Conservation (phyloP, 441 rosid genomes). For the Populus trichocarpa region DNA sequence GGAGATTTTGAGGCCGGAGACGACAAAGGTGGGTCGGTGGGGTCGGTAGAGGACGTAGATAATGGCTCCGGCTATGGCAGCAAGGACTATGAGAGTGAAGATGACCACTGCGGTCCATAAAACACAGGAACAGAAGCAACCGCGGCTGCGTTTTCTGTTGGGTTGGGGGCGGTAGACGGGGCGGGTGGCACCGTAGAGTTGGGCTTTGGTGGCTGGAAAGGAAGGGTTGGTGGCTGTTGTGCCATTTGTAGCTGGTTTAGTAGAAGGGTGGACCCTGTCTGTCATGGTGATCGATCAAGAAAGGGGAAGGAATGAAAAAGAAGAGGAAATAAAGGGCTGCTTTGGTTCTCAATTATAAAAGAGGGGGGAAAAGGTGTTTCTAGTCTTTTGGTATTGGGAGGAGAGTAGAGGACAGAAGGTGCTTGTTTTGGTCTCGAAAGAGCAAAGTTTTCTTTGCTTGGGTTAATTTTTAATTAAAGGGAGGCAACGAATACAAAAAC, state of each 20-base stretch:
- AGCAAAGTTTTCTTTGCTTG: neutral
- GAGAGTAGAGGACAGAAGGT: too few species aligned
- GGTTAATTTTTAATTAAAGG: neutral
- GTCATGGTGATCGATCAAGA: conserved; percentile 35
- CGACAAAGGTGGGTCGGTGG: conserved; percentile 66
- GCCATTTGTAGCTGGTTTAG: conserved; percentile 38
- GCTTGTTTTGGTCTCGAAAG: neutral
- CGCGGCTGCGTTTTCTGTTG: conserved; percentile 40
- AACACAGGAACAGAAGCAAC: conserved; percentile 62
- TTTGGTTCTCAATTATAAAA: neutral
- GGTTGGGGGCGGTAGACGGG: conserved; percentile 75
- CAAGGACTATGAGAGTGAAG: conserved; percentile 48
- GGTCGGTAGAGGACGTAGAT: conserved; percentile 81
- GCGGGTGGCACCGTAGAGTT: conserved; percentile 66
- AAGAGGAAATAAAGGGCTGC: neutral
- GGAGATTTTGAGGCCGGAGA: conserved; percentile 55
- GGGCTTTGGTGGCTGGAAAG: conserved; percentile 69
- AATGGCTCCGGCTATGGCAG: conserved; percentile 42
- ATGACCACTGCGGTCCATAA: conserved; percentile 52
- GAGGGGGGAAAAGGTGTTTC: neutral
- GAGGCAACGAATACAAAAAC: too few species aligned
- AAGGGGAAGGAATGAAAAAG: neutral
- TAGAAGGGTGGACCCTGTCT: conserved; percentile 59
- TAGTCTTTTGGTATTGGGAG: too few species aligned
- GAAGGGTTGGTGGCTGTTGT: conserved; percentile 35